These are phyloP conservation scores for Starmera caribaea DNA, from an alignment of 805 yeast genomes.

Conservation along the genomic window DNA sequence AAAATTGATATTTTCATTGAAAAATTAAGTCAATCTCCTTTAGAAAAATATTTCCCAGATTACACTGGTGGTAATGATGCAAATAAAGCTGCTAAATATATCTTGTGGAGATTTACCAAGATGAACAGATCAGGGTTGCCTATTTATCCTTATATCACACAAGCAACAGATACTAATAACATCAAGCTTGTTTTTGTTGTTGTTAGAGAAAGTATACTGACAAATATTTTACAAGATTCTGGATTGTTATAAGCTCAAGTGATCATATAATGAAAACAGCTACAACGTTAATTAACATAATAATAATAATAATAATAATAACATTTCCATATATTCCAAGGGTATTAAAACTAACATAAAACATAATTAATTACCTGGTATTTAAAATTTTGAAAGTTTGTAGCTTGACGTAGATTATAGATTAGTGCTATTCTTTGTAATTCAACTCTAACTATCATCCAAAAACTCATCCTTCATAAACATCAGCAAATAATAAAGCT, in stretches of 20 bases:
- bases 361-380: too few relatives aligned
- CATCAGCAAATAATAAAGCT: too few relatives aligned
- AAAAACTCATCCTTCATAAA: too few relatives aligned
- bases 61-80: conserved; percentile 86
- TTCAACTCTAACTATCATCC: too few relatives aligned
- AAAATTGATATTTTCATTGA: conserved; percentile 87
- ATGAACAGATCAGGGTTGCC: conserved; percentile 74
- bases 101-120: conserved; percentile 82
- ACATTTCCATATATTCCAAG: too few relatives aligned
- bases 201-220: conserved; percentile 70
- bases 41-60: conserved; percentile 80
- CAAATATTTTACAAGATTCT: conserved; percentile 65
- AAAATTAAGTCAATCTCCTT: conserved; percentile 71
- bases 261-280: too few relatives aligned
- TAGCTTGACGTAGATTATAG: too few relatives aligned
- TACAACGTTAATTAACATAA: too few relatives aligned
- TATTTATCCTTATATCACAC: conserved; percentile 86
- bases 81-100: conserved; percentile 84
- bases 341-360: too few relatives aligned
- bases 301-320: too few relatives aligned
- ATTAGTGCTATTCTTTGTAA: too few relatives aligned
- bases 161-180: conserved; percentile 89
- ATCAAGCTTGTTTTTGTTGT: conserved; percentile 81
- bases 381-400: too few relatives aligned
- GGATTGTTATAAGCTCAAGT: conserved; percentile 57